These are phyloP conservation scores for Roridomyces roridus DNA, from an alignment of 768 basidiomycete genomes.

Conservation along the genomic window DNA sequence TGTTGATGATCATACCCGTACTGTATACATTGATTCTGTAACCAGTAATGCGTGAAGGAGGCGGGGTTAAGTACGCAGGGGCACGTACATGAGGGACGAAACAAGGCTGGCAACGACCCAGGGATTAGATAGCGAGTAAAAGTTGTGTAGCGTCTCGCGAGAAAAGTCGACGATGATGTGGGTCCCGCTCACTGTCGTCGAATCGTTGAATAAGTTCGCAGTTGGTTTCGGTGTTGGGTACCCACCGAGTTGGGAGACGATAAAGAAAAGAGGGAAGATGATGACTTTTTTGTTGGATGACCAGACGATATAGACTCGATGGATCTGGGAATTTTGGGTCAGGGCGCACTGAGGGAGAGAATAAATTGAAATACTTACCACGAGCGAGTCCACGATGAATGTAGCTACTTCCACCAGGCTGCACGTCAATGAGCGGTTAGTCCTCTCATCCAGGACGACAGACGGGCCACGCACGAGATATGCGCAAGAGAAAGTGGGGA, in stretches of 20 bases:
- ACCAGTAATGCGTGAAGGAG: no score
- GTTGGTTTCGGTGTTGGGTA: no score
- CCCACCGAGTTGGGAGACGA: background rate
- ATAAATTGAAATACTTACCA: background rate
- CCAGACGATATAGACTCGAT: constrained; percentile 1
- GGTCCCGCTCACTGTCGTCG: background rate
- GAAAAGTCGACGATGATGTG: background rate
- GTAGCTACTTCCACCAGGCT: background rate
- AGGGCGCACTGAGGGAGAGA: background rate
- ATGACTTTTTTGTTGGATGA: background rate
- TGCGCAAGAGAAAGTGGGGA: background rate
- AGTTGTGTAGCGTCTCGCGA: constrained; percentile 4
- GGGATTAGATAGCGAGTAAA: background rate
- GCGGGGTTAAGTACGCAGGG: background rate
- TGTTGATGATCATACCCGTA: constrained; percentile 9
- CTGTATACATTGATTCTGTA: constrained; percentile 8
- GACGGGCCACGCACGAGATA: no score
- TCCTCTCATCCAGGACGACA: no score
- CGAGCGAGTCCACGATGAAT: background rate
- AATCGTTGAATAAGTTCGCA: background rate
- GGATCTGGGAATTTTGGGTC: background rate
- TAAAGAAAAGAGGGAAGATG: background rate
- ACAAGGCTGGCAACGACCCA: background rate
- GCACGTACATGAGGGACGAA: background rate
- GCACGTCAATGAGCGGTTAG: no score